Conservation (phyloP, 495 filamentous ascomycete genomes). For the Podospora anserina region DNA sequence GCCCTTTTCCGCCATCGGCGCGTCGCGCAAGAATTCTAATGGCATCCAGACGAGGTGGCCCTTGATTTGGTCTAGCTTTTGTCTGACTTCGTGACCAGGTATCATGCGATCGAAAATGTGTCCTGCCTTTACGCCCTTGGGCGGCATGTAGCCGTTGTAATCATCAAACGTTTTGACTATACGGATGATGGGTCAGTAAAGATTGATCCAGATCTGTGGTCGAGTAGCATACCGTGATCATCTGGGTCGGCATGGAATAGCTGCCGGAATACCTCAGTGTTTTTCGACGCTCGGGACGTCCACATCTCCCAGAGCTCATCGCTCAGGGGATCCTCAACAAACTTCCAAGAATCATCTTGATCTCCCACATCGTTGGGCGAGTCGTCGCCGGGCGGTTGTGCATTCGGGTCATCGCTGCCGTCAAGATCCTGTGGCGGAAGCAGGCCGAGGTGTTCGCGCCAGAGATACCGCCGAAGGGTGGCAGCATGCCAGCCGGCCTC, state of each 20-base stretch:
- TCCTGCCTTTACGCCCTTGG: slow-evolving; percentile 68
- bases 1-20: slow-evolving; percentile 86
- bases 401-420: slow-evolving; percentile 69
- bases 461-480: slow-evolving; percentile 78
- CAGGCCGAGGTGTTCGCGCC: slow-evolving; percentile 90
- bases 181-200: slow-evolving; percentile 11
- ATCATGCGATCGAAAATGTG: slow-evolving; percentile 79
- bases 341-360: slow-evolving; percentile 61
- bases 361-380: slow-evolving; percentile 66
- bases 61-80: slow-evolving; percentile 73
- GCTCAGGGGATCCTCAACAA: slow-evolving; percentile 77
- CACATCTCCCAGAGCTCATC: slow-evolving; percentile 83
- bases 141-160: slow-evolving; percentile 73
- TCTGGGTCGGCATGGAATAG: slow-evolving; percentile 94
- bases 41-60: slow-evolving; percentile 97
- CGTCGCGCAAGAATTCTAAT: slow-evolving; percentile 77
- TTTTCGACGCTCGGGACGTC: slow-evolving; percentile 70
- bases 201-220: background rate
- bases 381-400: slow-evolving; percentile 68
- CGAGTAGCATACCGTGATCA: slow-evolving; percentile 57
- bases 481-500: slow-evolving; percentile 73
- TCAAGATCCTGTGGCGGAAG: slow-evolving; percentile 71
- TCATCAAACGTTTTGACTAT: slow-evolving; percentile 80
- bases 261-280: slow-evolving; percentile 79
- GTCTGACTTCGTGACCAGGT: slow-evolving; percentile 63